Evolutionary conservation across 441 rosid genomes (phyloP), one percentile per base, ranked within the genome.

Genomic region (Jatropha multifida): DNA sequence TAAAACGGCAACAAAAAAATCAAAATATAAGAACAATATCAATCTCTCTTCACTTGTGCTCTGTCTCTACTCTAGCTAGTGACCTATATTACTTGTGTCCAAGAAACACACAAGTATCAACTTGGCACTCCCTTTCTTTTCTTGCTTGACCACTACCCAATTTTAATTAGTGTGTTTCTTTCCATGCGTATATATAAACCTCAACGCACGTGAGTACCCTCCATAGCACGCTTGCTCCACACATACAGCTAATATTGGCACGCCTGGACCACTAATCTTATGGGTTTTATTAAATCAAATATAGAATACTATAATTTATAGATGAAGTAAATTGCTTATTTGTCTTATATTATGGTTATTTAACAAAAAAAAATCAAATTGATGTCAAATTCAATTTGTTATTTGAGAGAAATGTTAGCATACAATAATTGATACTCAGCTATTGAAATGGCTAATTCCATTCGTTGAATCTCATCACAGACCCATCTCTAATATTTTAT

Each of bases 201-300:
- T 83, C 71, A 81, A 81, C 81, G 77, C 92, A 88, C 93, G 97
- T 87, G 92, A 87, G 85, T 80, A 72, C 77, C 71, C 81, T 62
- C 41, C 44, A 27, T 63, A 81, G 89, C 92, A 90, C 90, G 92
- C 90, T 85, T 76, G 56, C 63, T 74, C 64, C 56, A 38, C 74
- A 80, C 85, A 82, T 69, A 80, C 86, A 81, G 81, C 83, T 77
- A 79, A 74, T 49, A 44, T 83, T 83, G 87, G 87, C 86, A 85
- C 90, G 89, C 89, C 86, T 82, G 90, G 86, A 83, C 87, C 80
- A 80, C 83, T 80, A 64, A 18, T 59, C 46, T 59, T 15, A 48
- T 48, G 52, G 52, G 14, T 48, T 2, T 48, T 48, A 48, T 48
- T 48, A 0, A 11, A 48, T 48, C 3, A 48, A 48, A 32, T 48